Evolutionary conservation across 2,329 filamentous ascomycete genomes (phyloP).

Genomic region (Colletotrichum falcatum): DNA sequence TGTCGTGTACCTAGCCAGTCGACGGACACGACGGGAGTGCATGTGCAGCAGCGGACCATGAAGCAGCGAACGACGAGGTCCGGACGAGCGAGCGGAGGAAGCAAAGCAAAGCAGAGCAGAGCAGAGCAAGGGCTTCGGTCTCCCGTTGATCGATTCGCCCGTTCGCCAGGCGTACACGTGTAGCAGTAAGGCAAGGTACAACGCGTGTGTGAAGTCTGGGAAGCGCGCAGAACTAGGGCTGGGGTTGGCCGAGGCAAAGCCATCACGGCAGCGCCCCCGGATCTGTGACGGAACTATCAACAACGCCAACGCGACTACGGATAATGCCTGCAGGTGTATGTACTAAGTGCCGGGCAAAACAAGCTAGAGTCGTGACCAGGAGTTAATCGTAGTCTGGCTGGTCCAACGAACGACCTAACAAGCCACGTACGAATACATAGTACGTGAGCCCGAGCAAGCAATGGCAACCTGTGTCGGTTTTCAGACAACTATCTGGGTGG

Average conservation of each 20-base stretch:
- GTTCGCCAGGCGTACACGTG: slow-evolving; percentile 31
- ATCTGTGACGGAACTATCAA: slow-evolving; percentile 23
- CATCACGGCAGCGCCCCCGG: slow-evolving; percentile 21
- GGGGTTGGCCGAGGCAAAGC: slow-evolving; percentile 34
- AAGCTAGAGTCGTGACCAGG: slow-evolving; percentile 9
- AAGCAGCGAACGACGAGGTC: slow-evolving; percentile 35
- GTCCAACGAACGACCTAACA: slow-evolving; percentile 11
- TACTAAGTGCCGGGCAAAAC: slow-evolving; percentile 23
- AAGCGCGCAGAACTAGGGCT: slow-evolving; percentile 27
- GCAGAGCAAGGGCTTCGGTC: slow-evolving; percentile 19
- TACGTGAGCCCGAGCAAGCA: slow-evolving; percentile 20
- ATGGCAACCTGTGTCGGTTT: slow-evolving; percentile 9
- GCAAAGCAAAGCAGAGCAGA: slow-evolving; percentile 33
- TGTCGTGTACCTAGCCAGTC: slow-evolving; percentile 48
- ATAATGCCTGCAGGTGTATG: slow-evolving; percentile 31
- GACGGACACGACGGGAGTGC: slow-evolving; percentile 51
- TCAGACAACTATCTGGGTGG: slow-evolving; percentile 14
- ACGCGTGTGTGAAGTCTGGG: slow-evolving; percentile 34
- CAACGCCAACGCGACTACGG: slow-evolving; percentile 25
- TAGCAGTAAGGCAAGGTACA: slow-evolving; percentile 39
- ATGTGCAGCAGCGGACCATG: slow-evolving; percentile 52
- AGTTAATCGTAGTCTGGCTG: slow-evolving; percentile 11
- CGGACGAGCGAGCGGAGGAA: slow-evolving; percentile 24
- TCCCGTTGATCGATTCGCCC: slow-evolving; percentile 33
- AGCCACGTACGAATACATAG: not conserved